A percentile compares a stretch with the other conserved stretches of the same genome.
Conservation (phyloP, 202 grass and related monocot species). For the Sporobolus alterniflorus region DNA sequence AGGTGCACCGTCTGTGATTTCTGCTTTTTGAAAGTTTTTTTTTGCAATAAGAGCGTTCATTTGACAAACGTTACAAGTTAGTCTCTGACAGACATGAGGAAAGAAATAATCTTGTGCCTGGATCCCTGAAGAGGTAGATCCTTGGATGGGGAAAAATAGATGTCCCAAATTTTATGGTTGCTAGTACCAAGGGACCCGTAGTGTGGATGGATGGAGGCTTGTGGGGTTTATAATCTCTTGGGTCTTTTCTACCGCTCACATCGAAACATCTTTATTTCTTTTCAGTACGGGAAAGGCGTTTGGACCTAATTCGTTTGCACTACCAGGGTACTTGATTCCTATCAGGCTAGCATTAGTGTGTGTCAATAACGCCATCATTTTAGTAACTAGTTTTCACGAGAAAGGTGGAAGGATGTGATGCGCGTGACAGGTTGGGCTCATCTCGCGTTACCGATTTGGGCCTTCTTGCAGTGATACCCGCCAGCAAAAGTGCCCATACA, state of each 20-base stretch:
- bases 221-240: not conserved
- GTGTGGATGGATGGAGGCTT: not conserved
- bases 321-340: slow-evolving; percentile 32
- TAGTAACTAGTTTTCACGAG: slow-evolving; percentile 22
- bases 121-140: too few relatives aligned
- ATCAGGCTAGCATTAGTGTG: not conserved
- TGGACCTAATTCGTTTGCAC: slow-evolving; percentile 47
- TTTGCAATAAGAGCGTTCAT: not conserved
- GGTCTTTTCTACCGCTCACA: slow-evolving; percentile 15
- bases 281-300: slow-evolving; percentile 22
- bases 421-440: slow-evolving; percentile 56
- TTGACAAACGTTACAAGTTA: not conserved
- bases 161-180: too few relatives aligned
- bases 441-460: slow-evolving; percentile 50
- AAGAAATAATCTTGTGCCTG: too few relatives aligned
- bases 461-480: slow-evolving; percentile 15
- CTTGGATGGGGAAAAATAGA: too few relatives aligned
- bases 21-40: slow-evolving; percentile 3
- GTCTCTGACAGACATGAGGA: too few relatives aligned
- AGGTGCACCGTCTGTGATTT: not conserved
- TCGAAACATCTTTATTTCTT: slow-evolving; percentile 22
- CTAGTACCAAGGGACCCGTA: too few relatives aligned
- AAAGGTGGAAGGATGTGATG: slow-evolving; percentile 44
- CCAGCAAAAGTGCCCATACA: slow-evolving; percentile 20
- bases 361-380: slow-evolving; percentile 41